phyloP scores from a whole-genome alignment of 2,329 filamentous ascomycete genomes.

The Drechslerella coelobrocha region DNA sequence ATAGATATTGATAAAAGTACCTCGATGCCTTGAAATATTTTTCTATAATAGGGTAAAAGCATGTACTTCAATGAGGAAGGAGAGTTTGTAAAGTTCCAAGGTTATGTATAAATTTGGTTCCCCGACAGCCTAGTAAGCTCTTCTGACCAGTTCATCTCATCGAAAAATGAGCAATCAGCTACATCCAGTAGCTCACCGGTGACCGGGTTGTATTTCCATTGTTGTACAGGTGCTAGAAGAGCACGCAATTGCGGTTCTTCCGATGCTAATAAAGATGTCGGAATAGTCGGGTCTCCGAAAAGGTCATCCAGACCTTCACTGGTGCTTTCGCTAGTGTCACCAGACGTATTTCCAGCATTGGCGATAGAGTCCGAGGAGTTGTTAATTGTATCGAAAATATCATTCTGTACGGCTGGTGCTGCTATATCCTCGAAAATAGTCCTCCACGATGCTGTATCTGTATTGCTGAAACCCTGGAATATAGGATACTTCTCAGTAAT shows the following conservation, averaged over 20 bases:
- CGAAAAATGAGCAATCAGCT: background rate
- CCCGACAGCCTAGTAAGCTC: background rate
- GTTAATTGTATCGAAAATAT: background rate
- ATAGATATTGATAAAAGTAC: too few relatives aligned
- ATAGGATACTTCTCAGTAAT: slow-evolving; percentile 14
- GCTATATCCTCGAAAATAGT: slow-evolving; percentile 10
- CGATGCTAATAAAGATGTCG: background rate
- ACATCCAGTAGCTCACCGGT: background rate
- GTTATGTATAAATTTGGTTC: too few relatives aligned
- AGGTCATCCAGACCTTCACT: background rate
- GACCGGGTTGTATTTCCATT: slow-evolving; percentile 4
- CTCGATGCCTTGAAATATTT: too few relatives aligned
- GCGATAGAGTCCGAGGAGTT: background rate
- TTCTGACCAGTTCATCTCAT: background rate
- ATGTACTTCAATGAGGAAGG: too few relatives aligned
- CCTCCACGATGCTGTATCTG: background rate
- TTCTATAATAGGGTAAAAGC: too few relatives aligned
- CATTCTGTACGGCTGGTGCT: background rate
- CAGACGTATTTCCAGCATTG: background rate
- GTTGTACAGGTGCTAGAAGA: background rate
- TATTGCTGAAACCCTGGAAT: background rate
- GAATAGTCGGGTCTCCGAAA: background rate
- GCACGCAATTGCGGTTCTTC: background rate
- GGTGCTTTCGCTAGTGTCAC: background rate
- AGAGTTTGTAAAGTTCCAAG: too few relatives aligned